A percentile compares a stretch with the other conserved stretches of the same genome.
Evolutionary conservation across 1,284 basidiomycete species (phyloP).

Genomic region (Tausonia pullulans): DNA sequence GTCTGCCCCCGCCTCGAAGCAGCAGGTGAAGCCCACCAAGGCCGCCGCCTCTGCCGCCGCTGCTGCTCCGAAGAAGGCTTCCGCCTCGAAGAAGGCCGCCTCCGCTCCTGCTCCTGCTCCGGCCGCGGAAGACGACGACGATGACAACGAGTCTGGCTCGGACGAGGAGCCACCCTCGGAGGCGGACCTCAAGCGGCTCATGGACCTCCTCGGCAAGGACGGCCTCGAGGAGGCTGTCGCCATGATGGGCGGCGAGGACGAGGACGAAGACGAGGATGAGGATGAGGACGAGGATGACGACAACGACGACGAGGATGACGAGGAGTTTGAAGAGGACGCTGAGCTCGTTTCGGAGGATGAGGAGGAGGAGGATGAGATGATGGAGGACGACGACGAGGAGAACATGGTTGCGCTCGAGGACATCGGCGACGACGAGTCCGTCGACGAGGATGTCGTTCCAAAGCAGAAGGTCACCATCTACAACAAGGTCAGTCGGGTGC

Average conservation of each 20-base stretch:
- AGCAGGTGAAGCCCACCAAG: no score
- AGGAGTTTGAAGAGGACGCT: slow-evolving; percentile 31
- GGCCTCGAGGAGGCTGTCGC: slow-evolving; percentile 15
- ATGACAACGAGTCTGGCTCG: not conserved
- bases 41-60: not conserved
- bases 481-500: slow-evolving; percentile 49
- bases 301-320: slow-evolving; percentile 37
- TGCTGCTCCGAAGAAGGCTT: not conserved
- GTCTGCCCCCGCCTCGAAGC: no score
- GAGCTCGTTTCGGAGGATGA: slow-evolving; percentile 41
- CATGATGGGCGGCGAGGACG: slow-evolving; percentile 23
- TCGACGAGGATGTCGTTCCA: slow-evolving; percentile 67
- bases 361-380: slow-evolving; percentile 38
- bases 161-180: slow-evolving; percentile 12
- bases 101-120: slow-evolving; percentile 1
- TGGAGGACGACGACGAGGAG: slow-evolving; percentile 33
- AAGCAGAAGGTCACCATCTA: slow-evolving; percentile 70
- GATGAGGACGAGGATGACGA: slow-evolving; percentile 67
- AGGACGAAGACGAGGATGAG: slow-evolving; percentile 24
- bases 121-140: not conserved
- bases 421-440: slow-evolving; percentile 42
- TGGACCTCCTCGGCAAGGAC: slow-evolving; percentile 15
- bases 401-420: slow-evolving; percentile 54
- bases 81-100: slow-evolving; percentile 3
- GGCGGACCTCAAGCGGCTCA: slow-evolving; percentile 11